These are phyloP conservation scores for Sphagnum magellanicum DNA, from an alignment of 228 moss, liverwort and hornwort genomes.

Conservation along the genomic window DNA sequence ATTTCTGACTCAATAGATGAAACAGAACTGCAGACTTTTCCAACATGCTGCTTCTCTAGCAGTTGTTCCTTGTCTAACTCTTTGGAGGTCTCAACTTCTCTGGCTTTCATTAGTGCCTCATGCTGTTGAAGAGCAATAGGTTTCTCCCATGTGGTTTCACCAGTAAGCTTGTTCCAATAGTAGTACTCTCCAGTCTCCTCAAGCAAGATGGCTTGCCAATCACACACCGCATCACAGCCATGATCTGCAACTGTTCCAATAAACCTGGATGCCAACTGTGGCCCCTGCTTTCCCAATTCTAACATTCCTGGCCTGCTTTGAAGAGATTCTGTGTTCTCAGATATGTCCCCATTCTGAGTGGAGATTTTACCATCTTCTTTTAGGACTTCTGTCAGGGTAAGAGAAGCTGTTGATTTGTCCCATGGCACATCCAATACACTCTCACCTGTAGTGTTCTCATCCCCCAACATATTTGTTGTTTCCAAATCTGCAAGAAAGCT, in stretches of 20 bases:
- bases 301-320: neutral
- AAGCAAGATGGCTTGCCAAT: slow-evolving; percentile 57
- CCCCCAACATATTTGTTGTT: slow-evolving; percentile 53
- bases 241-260: no score
- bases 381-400: slow-evolving; percentile 17
- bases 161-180: slow-evolving; percentile 54
- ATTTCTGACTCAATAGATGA: no score
- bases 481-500: slow-evolving; percentile 54
- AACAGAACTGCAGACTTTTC: no score
- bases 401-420: slow-evolving; percentile 3
- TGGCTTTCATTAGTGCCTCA: slow-evolving; percentile 7
- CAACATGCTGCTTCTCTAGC: slow-evolving; percentile 4
- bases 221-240: slow-evolving; percentile 8
- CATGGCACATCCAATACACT: slow-evolving; percentile 18
- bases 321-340: neutral
- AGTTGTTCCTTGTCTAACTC: neutral
- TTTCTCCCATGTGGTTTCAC: slow-evolving; percentile 67
- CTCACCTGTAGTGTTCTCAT: slow-evolving; percentile 18
- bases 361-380: neutral
- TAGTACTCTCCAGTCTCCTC: slow-evolving; percentile 52
- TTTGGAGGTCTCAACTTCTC: slow-evolving; percentile 7
- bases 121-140: slow-evolving; percentile 28
- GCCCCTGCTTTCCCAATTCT: no score
- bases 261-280: no score
- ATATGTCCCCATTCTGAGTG: neutral